Percentiles rank a stretch among this genome's conserved stretches.
These are phyloP conservation scores for Metarhizium sp. DNA, from an alignment of 2,329 filamentous ascomycete species.

Conservation along the genomic window DNA sequence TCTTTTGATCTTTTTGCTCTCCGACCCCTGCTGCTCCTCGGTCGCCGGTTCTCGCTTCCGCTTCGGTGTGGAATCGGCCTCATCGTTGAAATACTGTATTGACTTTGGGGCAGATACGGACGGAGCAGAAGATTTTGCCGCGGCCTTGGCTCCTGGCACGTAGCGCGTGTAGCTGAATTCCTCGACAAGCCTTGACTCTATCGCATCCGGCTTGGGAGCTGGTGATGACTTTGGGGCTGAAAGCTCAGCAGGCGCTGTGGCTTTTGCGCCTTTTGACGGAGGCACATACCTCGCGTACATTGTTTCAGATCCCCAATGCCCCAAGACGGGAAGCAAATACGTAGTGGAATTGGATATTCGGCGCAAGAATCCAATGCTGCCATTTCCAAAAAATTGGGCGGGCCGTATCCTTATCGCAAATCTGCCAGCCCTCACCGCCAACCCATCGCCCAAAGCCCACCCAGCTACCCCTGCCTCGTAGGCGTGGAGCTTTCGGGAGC, in stretches of 20 bases:
- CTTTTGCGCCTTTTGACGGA: slow-evolving; percentile 16
- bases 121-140: slow-evolving; percentile 4
- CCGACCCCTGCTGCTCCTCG: slow-evolving; percentile 19
- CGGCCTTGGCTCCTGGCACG: slow-evolving; percentile 22
- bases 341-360: neutral
- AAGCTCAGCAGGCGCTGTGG: slow-evolving; percentile 4
- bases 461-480: neutral
- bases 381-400: slow-evolving; percentile 24
- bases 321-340: neutral
- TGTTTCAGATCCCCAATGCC: slow-evolving; percentile 11
- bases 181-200: slow-evolving; percentile 7
- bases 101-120: slow-evolving; percentile 3
- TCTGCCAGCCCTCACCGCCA: slow-evolving; percentile 19
- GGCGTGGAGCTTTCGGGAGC: neutral
- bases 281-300: slow-evolving; percentile 38
- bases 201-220: neutral
- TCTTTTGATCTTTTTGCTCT: slow-evolving; percentile 25
- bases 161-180: slow-evolving; percentile 31
- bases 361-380: neutral
- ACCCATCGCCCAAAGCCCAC: neutral
- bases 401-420: slow-evolving; percentile 22
- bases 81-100: slow-evolving; percentile 20
- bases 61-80: slow-evolving; percentile 19
- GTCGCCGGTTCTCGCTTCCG: slow-evolving; percentile 26
- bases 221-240: slow-evolving; percentile 5